A percentile compares a stretch with the other conserved stretches of the same genome.
Evolutionary conservation across 495 filamentous ascomycete genomes (phyloP).

Genomic region (Lentithecium fluviatile): DNA sequence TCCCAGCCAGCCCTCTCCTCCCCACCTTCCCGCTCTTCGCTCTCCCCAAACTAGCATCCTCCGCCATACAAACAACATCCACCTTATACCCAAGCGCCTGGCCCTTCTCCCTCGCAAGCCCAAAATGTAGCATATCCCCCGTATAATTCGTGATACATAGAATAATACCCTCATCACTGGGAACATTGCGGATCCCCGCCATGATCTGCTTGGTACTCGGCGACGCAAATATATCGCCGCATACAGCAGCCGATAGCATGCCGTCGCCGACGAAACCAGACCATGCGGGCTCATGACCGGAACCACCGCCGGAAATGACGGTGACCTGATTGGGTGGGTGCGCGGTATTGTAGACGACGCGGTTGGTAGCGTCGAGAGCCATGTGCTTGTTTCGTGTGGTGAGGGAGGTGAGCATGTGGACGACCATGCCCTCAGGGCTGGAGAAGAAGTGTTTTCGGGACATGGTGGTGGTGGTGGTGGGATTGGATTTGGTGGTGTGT

Average conservation of each 20-base stretch:
- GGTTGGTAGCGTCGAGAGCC: conserved; percentile 55
- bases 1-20: conserved; percentile 58
- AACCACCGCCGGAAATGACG: conserved; percentile 61
- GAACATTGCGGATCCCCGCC: conserved; percentile 55
- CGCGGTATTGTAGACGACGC: conserved; percentile 57
- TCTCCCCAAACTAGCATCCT: conserved; percentile 61
- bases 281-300: conserved; percentile 64
- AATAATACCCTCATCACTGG: conserved; percentile 57
- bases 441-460: conserved; percentile 46
- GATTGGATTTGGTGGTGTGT: neutral
- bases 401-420: conserved; percentile 55
- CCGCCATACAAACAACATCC: conserved; percentile 58
- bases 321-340: conserved; percentile 53
- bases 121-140: conserved; percentile 65
- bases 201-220: conserved; percentile 63
- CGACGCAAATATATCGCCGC: conserved; percentile 62
- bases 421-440: conserved; percentile 48
- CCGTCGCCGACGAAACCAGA: conserved; percentile 62
- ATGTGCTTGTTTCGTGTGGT: conserved; percentile 58
- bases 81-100: conserved; percentile 55
- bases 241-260: conserved; percentile 59
- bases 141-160: conserved; percentile 68
- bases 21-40: conserved; percentile 56
- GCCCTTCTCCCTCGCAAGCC: conserved; percentile 61
- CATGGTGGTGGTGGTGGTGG: conserved; percentile 25